Evolutionary conservation across 495 filamentous ascomycete genomes (phyloP).

Genomic region (Neurospora sp.): DNA sequence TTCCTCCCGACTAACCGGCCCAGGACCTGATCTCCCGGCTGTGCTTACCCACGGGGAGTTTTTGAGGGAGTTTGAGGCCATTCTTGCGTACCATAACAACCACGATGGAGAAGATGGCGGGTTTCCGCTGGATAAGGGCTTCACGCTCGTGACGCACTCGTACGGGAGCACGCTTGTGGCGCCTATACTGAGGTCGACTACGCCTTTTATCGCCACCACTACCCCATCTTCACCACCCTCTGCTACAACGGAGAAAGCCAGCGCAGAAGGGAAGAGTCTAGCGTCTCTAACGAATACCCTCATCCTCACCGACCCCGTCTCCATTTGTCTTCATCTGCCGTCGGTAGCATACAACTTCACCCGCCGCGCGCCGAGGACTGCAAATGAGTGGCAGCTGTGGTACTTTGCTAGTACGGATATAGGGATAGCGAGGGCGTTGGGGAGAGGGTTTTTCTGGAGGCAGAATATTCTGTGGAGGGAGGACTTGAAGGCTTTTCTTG

Average conservation of each 20-base stretch:
- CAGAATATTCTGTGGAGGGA: slow-evolving; percentile 60
- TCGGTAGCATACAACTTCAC: slow-evolving; percentile 67
- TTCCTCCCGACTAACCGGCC: slow-evolving; percentile 46
- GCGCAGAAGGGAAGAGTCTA: slow-evolving; percentile 8
- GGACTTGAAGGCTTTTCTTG: slow-evolving; percentile 29
- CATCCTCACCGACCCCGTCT: slow-evolving; percentile 57
- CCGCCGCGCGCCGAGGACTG: slow-evolving; percentile 37
- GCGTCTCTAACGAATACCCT: slow-evolving; percentile 34
- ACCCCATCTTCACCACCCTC: not conserved
- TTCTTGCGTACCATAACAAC: slow-evolving; percentile 39
- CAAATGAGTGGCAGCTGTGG: slow-evolving; percentile 56
- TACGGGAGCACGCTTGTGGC: slow-evolving; percentile 55
- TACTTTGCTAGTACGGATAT: slow-evolving; percentile 59
- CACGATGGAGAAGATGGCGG: not conserved
- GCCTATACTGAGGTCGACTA: slow-evolving; percentile 43
- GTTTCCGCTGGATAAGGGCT: slow-evolving; percentile 24
- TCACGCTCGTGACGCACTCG: slow-evolving; percentile 49
- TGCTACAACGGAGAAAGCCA: not conserved
- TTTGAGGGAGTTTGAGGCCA: slow-evolving; percentile 38
- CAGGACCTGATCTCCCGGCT: slow-evolving; percentile 2
- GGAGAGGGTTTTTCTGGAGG: slow-evolving; percentile 57
- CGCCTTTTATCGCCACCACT: not conserved
- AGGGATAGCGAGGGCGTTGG: slow-evolving; percentile 48
- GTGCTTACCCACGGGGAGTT: slow-evolving; percentile 39
- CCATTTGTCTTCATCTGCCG: slow-evolving; percentile 53